Evolutionary conservation across 805 yeast species (phyloP).

Genomic region (Ogataea henricii): DNA sequence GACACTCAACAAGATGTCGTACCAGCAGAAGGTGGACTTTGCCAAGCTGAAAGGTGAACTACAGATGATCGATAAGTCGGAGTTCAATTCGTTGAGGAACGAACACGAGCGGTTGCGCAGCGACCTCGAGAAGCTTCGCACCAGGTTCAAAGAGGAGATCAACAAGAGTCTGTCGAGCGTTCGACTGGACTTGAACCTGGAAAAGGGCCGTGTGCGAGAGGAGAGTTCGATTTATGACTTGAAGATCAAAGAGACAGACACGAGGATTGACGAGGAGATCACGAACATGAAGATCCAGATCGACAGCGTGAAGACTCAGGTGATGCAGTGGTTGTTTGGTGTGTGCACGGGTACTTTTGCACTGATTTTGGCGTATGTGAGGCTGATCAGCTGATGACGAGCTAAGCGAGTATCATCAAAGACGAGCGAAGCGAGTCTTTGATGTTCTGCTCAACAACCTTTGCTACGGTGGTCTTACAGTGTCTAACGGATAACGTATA

Average conservation of each 20-base stretch:
- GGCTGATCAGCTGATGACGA: constrained; percentile 46
- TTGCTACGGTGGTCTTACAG: no score
- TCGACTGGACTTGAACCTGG: constrained; percentile 84
- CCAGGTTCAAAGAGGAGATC: constrained; percentile 85
- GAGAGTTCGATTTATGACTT: constrained; percentile 91
- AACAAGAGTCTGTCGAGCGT: constrained; percentile 89
- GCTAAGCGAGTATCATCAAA: no score
- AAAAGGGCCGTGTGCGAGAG: constrained; percentile 93
- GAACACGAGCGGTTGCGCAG: constrained; percentile 85
- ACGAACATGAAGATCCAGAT: constrained; percentile 94
- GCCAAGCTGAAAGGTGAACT: constrained; percentile 92
- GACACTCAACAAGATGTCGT: constrained; percentile 77
- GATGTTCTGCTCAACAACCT: no score
- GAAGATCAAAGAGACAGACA: constrained; percentile 91
- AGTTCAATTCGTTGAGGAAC: constrained; percentile 75
- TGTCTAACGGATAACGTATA: no score
- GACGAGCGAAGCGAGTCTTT: neutral
- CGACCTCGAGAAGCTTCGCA: constrained; percentile 84
- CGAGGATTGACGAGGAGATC: constrained; percentile 93
- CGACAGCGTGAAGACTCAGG: constrained; percentile 93
- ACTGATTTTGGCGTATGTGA: constrained; percentile 84
- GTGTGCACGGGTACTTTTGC: constrained; percentile 98
- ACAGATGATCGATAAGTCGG: constrained; percentile 83
- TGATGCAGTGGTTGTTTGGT: constrained; percentile 97
- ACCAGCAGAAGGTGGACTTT: constrained; percentile 95